These are phyloP conservation scores for Thermomucor indicae-seudaticae DNA, from an alignment of 371 early-diverging fungal species.

Conservation along the genomic window DNA sequence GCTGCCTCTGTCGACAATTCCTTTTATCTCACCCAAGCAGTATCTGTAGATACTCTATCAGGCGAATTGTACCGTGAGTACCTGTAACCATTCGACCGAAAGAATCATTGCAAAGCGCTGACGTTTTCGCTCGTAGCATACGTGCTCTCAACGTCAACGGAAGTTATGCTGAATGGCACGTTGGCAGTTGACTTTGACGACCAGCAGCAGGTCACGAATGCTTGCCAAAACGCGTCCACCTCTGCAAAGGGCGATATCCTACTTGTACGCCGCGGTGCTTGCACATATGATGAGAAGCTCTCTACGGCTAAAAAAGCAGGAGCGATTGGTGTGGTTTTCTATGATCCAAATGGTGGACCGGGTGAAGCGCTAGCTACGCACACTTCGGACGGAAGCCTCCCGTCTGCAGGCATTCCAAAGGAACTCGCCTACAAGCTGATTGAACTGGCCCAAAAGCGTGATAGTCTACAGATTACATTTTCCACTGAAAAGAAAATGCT, in stretches of 20 bases:
- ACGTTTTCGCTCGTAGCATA: constrained; percentile 16
- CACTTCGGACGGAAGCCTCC: constrained; percentile 20
- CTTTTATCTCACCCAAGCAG: constrained; percentile 10
- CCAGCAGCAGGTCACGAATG: background rate
- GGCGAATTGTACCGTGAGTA: constrained; percentile 21
- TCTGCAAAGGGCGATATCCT: constrained; percentile 24
- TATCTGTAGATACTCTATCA: constrained; percentile 9
- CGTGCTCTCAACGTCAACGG: constrained; percentile 18
- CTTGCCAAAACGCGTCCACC: constrained; percentile 6
- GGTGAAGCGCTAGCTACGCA: constrained; percentile 4
- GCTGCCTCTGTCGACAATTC: constrained; percentile 63
- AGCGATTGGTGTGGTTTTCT: constrained; percentile 53
- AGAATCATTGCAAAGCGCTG: background rate
- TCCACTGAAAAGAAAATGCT: background rate
- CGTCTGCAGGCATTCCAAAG: constrained; percentile 35
- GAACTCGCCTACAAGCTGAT: constrained; percentile 17
- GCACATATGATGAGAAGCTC: constrained; percentile 46
- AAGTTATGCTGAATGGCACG: constrained; percentile 20
- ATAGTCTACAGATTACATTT: constrained; percentile 2
- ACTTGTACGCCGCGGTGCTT: constrained; percentile 49
- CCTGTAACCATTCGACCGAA: background rate
- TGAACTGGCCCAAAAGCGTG: background rate
- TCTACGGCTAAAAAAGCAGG: constrained; percentile 26
- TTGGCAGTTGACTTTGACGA: constrained; percentile 11
- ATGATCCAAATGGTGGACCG: constrained; percentile 19